Evolutionary conservation across 2,329 filamentous ascomycete genomes (phyloP), one percentile per base, ranked within the genome.

Genomic region (Epichloe aotearoae): DNA sequence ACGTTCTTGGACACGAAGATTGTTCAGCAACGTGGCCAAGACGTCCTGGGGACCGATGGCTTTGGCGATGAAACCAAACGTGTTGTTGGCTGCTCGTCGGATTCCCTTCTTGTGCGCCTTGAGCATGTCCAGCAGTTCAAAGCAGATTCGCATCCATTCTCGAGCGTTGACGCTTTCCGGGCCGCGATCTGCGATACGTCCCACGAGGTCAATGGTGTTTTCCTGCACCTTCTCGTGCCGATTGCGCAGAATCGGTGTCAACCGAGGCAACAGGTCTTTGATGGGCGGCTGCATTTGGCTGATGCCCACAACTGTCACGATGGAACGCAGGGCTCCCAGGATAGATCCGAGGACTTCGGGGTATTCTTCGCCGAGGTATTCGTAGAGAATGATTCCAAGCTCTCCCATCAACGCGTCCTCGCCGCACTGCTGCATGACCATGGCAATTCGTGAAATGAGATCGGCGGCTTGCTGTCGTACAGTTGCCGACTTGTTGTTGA

Each of bases 51-150:
- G 93, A 58, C 93, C 93, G 61, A 98, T 98, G 53, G 93, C 93
- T 71, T 98, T 98, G 65, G 93, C 93, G 62, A 98, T 98, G 77
- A 96, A 98, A 66, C 93, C 93, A 62, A 98, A 98, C 0, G 93
- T 98, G 74, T 98, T 98, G 79, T 98, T 98, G 60, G 93, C 94
- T 20, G 93, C 93, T 67, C 93, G 85, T 57, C 93, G 86, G 59
- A 98, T 98, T 57, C 93, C 94, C 77, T 98, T 98, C 73, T 98
- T 98, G 75, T 98, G 93, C 6, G 93, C 93, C 71, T 98, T 98
- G 62, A 98, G 80, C 93, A 98, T 98, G 70, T 98, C 93, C 33
- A 98, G 81, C 50, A 98, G 75, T 72, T 98, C 93, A 68, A 98
- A 98, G 72, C 93, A 98, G 66, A 98, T 98, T 65, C 93, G 84